Base-by-base conservation (phyloP, 208 protist species). In the Leptomonas seymouri region DNA sequence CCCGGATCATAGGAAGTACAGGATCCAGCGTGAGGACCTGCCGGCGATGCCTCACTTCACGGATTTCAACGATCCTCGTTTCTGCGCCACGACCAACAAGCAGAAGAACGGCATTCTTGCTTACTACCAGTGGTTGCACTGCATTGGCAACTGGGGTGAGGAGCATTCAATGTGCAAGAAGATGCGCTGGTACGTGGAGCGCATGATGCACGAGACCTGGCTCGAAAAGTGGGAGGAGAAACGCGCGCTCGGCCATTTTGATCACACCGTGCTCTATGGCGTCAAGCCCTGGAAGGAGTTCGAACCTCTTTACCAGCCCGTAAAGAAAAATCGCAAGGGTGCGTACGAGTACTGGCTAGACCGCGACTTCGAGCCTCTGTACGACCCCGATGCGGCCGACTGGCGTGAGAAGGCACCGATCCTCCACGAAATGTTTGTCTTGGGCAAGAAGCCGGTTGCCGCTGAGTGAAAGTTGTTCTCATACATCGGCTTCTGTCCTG, bases 151-250 rank as follows among this genome's bases (percentile, higher is more conserved):
- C 83, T 96, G 91, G 91, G 91, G 91, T 45, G 91, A 96, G 69
- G 88, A 94, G 50, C 91, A 96, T 78, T 94, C 88, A 9, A 96
- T 91, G 87, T 96, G 91, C 82, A 93, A 96, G 78, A 96, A 96
- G 85, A 91, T 93, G 85, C 87, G 91, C 44, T 96, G 87, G 87
- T 96, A 94, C 53, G 55, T 93, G n/a, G 87, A 96, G 74, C 84
- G 88, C 63, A 92, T 96, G 86, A 93, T 96, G 84, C 88, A 90
- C 41, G 91, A 96, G 62, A 77, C 62, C 6, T 93, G 86, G 87
- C 82, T 96, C 30, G 91, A 96, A 60, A 94, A 94, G 74, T 93
- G 85, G 86, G 91, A 96, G 64, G 86, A 96, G 58, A 96, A 96
- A 76, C 86, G 87, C 55, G 86, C 87, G 11, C 76, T 96, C 57